Conservation (phyloP, 2,329 filamentous ascomycete species). For the Penicillium sp. region DNA sequence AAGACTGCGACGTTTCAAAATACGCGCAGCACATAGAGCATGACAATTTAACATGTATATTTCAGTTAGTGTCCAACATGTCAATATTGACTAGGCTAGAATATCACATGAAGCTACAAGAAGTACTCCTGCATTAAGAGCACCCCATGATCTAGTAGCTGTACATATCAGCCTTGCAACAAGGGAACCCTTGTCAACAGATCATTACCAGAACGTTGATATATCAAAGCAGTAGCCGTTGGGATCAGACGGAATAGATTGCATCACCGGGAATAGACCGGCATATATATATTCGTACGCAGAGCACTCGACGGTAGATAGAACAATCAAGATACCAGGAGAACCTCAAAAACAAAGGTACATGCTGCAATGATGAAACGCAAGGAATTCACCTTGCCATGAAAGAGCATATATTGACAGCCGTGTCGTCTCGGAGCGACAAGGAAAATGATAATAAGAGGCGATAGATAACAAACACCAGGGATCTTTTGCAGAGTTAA, state of each 20-base stretch:
- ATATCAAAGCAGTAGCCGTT: not conserved
- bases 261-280: not conserved
- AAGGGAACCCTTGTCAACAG: not conserved
- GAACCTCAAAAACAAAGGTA: not conserved
- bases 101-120: not conserved
- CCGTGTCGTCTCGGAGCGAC: constrained; percentile 25
- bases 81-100: not conserved
- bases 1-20: not conserved
- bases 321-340: not conserved
- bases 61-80: not conserved
- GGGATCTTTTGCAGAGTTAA: constrained; percentile 27
- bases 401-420: constrained; percentile 31
- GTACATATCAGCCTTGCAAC: not conserved
- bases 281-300: not conserved
- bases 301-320: not conserved
- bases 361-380: constrained; percentile 2
- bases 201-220: not conserved
- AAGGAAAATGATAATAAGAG: constrained; percentile 15
- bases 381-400: constrained; percentile 9
- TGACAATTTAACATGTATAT: not conserved
- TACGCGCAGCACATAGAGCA: not conserved
- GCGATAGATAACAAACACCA: constrained; percentile 24
- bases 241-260: not conserved
- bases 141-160: not conserved
- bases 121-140: not conserved